Evolutionary conservation across 371 early-diverging fungal genomes (phyloP), one percentile per base, ranked within the genome.

Genomic region (Rozella allomycis): DNA sequence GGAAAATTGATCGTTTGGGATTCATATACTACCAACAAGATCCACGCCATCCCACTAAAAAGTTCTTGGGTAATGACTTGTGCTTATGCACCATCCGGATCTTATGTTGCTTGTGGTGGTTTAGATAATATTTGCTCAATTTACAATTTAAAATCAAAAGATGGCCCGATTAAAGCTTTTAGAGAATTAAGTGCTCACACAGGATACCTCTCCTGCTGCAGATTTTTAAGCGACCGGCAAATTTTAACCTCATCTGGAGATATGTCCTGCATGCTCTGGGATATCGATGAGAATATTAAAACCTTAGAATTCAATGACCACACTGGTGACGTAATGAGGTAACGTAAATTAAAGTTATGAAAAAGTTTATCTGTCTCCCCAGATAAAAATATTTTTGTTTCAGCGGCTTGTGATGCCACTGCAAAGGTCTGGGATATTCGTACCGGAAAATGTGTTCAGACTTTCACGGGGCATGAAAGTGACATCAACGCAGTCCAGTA

Each of bases 61-160:
- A 91, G 93, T 0, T 85, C 90, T 5, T 96, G 97, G 97, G 97
- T 96, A 34, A 96, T 96, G 97, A 91, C 94, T 20, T 88, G 88
- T 46, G 93, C 97, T 0, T 96, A 87, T 47, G 78, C 90, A 12
- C 94, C 93, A 3, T 81, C 83, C n/a, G 88, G 94, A 11, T 75
- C 77, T 51, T 78, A 74, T 51, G 94, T 96, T n/a, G 97, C 97
- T 26, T 96, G 90, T 47, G 97, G 97, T 44, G 97, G 97, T 46
- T 55, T 93, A 21, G 96, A 94, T 57, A 94, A 94, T 50, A 72
- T 90, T 41, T 91, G 93, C 55, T 84, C 87, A 9, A 76, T 96
- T 43, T 96, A 87, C 58, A 87, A 83, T 49, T 55, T 93, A 21
- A 75, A 74, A 40, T 65, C 84, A 13, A 72, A 76, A 39, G 87